A percentile compares a stretch with the other conserved stretches of the same genome.
Evolutionary conservation across 2,329 filamentous ascomycete species (phyloP).

Genomic region (Aspergillus tubingensis): DNA sequence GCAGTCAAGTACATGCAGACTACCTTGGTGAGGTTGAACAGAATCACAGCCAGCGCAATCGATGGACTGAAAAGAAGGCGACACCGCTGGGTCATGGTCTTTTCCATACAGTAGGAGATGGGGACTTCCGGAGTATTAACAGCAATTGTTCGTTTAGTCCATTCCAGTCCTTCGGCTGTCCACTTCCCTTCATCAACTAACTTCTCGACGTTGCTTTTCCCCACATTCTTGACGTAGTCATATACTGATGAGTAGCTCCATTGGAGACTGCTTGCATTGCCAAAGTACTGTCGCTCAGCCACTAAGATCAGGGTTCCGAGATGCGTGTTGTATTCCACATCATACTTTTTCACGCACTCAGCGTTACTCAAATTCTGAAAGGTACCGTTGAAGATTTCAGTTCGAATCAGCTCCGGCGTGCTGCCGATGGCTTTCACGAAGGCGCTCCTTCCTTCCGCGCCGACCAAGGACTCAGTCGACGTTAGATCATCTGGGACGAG

Average conservation of each 20-base stretch:
- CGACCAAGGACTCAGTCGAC: not conserved
- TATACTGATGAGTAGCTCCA: not conserved
- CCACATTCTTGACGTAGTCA: not conserved
- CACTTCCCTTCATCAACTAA: not conserved
- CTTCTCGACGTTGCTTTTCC: not conserved
- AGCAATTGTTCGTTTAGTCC: not conserved
- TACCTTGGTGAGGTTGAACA: conserved; percentile 10
- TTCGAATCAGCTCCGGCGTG: conserved; percentile 1
- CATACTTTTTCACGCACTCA: conserved; percentile 8
- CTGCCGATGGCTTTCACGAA: not conserved
- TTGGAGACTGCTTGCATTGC: not conserved
- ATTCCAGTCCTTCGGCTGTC: not conserved
- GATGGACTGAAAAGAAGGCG: conserved; percentile 10
- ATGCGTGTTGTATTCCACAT: conserved; percentile 10
- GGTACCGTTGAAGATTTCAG: conserved; percentile 8
- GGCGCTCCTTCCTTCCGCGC: not conserved
- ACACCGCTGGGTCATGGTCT: conserved; percentile 8
- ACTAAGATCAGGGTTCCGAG: not conserved
- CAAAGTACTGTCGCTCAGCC: conserved; percentile 1
- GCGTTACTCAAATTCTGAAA: not conserved
- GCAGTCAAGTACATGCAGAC: conserved; percentile 12
- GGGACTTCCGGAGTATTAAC: not conserved
- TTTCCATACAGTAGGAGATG: conserved; percentile 9
- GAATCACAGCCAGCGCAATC: conserved; percentile 10
- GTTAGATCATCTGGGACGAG: not conserved